Evolutionary conservation across 1,284 basidiomycete genomes (phyloP), one percentile per base, ranked within the genome.

Genomic region (Peniophora sp.): DNA sequence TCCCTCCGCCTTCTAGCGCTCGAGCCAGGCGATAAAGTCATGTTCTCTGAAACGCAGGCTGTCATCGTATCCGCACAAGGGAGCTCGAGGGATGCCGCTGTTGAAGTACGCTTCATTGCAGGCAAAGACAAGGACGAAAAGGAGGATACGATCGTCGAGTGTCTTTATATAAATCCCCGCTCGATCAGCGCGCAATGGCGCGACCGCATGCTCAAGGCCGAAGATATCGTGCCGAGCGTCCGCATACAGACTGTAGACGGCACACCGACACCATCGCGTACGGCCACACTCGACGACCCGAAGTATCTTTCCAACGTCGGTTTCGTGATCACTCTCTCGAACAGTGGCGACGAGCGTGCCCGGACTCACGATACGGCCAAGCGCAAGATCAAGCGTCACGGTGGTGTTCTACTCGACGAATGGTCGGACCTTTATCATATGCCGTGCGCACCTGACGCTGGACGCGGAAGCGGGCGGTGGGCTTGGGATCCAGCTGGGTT

Each of bases 371-470:
- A 75, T 2, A 58, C 58, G 14, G 57, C 80, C 20, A 62, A 75
- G 56, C 59, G 56, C 6, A 65, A 64, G 1, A 78, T 92, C 57
- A 72, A 69, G 55, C 62, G 60, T 2, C 63, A 72, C 14, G 88
- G 87, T 0, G 91, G 85, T 2, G 63, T 65, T 2, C 70, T 89
- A 3, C 63, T 85, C 19, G 77, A 83, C 10, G 78, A 87, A 52
- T 85, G 88, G 79, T 67, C 72, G 12, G 71, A 71, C n/a, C 62
- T 92, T n/a, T 75, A 89, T 59, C 62, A 66, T n/a, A 71, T 85
- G 68, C 71, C 78, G 19, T 79, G 82, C 9, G 67, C 65, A 34
- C 68, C 76, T 32, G 27, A 12, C 27, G 5, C 27, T 32, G 27
- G 27, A 12, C 27, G 27, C 27, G 12, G 63, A 41, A 69, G 69